phyloP scores from a whole-genome alignment of 1,284 basidiomycete genomes.

The Trametes versicolor region DNA sequence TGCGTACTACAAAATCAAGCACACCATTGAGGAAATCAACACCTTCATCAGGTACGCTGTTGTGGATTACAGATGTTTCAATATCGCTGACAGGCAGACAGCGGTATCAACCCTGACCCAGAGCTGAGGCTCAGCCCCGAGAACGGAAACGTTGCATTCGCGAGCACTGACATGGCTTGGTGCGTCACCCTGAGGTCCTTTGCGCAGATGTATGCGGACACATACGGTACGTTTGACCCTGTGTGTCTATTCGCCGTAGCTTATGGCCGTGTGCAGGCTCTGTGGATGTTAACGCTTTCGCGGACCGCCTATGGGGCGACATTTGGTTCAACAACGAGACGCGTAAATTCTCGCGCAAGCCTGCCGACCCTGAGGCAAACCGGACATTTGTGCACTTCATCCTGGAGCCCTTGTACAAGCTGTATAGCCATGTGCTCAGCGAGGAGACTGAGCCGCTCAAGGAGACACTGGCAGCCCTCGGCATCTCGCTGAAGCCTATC shows the following conservation, averaged over 20 bases:
- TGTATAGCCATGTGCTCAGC: conserved; percentile 95
- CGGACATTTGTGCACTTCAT: conserved; percentile 97
- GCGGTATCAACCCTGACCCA: conserved; percentile 89
- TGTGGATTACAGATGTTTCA: conserved; percentile 3
- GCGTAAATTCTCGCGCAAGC: conserved; percentile 91
- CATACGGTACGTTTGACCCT: conserved; percentile 67
- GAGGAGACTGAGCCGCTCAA: conserved; percentile 89
- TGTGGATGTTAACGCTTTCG: conserved; percentile 75
- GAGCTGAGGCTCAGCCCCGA: conserved; percentile 92
- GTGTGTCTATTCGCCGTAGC: conserved; percentile 13
- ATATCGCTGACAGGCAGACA: conserved; percentile 44
- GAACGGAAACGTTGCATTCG: conserved; percentile 96
- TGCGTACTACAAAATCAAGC: conserved; percentile 99
- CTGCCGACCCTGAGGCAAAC: conserved; percentile 81
- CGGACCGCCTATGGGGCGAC: conserved; percentile 96
- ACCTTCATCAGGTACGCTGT: conserved; percentile 84
- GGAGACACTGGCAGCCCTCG: conserved; percentile 81
- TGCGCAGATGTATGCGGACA: conserved; percentile 96
- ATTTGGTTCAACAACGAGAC: conserved; percentile 90
- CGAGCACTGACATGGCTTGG: conserved; percentile 97
- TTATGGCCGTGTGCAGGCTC: conserved; percentile 51
- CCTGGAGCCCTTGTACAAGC: conserved; percentile 96
- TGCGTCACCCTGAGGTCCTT: conserved; percentile 96
- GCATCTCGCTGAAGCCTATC: conserved; percentile 90
- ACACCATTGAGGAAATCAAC: conserved; percentile 99